A percentile compares a stretch with the other conserved stretches of the same genome.
These are phyloP conservation scores for Phaeosphaeriaceae sp. DNA, from an alignment of 2,329 filamentous ascomycete genomes.

Conservation along the genomic window DNA sequence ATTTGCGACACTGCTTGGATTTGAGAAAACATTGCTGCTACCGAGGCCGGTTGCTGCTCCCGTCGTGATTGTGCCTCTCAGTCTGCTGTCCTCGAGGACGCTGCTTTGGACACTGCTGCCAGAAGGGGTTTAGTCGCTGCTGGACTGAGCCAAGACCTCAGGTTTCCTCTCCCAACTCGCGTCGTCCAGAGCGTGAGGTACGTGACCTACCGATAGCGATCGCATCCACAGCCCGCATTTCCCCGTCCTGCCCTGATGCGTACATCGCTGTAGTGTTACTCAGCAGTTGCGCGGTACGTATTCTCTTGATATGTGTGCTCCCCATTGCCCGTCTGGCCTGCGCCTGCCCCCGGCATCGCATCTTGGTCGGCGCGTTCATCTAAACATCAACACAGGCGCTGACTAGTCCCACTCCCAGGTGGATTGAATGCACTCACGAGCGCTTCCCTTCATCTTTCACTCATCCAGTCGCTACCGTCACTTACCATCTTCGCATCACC, in stretches of 20 bases:
- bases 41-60: not conserved
- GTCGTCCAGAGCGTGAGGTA: constrained; percentile 41
- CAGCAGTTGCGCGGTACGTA: constrained; percentile 34
- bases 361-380: constrained; percentile 30
- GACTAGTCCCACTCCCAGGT: constrained; percentile 30
- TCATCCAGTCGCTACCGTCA: constrained; percentile 15
- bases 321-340: constrained; percentile 21
- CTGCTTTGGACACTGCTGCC: constrained; percentile 17
- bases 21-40: not conserved
- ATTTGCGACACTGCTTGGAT: constrained; percentile 8
- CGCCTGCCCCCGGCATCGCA: constrained; percentile 22
- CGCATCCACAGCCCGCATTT: constrained; percentile 32
- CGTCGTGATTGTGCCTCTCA: constrained; percentile 9
- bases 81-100: constrained; percentile 22
- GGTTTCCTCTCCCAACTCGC: constrained; percentile 1
- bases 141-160: not conserved
- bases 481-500: constrained; percentile 9
- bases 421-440: constrained; percentile 34
- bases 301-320: constrained; percentile 12
- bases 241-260: constrained; percentile 39
- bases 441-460: constrained; percentile 14
- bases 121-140: constrained; percentile 15
- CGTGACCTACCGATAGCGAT: constrained; percentile 42
- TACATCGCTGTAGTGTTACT: constrained; percentile 30
- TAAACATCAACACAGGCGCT: constrained; percentile 40